Base-by-base conservation (phyloP, 768 basidiomycete genomes). In the Boletus subparvulus region DNA sequence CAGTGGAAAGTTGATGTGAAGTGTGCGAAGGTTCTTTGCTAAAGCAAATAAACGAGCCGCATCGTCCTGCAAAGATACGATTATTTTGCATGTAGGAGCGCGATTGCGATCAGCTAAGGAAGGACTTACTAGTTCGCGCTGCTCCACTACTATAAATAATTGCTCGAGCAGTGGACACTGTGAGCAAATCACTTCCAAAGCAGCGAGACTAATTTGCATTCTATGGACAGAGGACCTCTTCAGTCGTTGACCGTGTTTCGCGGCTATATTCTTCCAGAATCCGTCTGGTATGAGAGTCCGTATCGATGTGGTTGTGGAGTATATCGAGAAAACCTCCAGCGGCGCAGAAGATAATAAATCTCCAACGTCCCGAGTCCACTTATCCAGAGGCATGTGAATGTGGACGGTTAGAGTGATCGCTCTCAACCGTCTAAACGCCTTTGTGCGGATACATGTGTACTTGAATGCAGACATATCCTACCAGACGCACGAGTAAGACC, bases 321-420 rank as follows among this genome's bases (percentile, higher is more conserved):
- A 88, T 35, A 92, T 74, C 55, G 88, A 86, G 60, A 92, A 81
- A 24, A 65, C 62, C 61, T 84, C 78, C 14, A 91, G 73, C 1
- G 85, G 83, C 2, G 83, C 74, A 28, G 60, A 45, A 7, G 72
- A 73, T 37, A 88, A 72, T 16, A 89, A 69, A 1, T 70, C 58
- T 24, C 65, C 54, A 12, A 83, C 75, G 36, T 75, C 68, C 4
- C 61, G 45, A 37, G 78, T 76, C 86, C 86, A 89, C 14, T 62
- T 59, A 13, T 69, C 65, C 44, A 77, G 61, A 17, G 73, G 61
- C 13, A 69, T 61, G 40, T 76, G 69, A 19, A 73, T 66, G 44
- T 77, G 71, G 21, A 82, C 66, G 4, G 84, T 82, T 26, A 90
- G 71, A 4, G 87, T 88, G 50, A 90, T 77, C 3, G 84, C 81